Evolutionary conservation across 257 asterid species (phyloP), one percentile per base, ranked within the genome.

Genomic region (Nicotiana tomentosiformis): DNA sequence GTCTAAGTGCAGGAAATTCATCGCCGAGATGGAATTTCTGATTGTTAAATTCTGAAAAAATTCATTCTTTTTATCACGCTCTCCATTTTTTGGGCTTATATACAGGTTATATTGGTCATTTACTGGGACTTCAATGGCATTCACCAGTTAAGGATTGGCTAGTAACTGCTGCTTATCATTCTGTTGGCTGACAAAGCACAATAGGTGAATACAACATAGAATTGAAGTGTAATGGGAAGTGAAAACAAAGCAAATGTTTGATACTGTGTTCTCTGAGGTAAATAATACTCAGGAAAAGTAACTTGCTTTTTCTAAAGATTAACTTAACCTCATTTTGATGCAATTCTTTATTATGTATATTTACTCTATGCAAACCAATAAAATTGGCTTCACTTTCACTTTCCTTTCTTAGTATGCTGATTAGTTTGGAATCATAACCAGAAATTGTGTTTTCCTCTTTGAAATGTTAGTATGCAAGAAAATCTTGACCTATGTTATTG

Each of bases 11-110:
- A 7, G 93, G 88, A 55, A 93, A 88, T 83, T 87, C 98, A n/a
- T 96, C 99, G 83, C 98, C 97, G 1, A 94, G 91, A 86, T 95
- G 99, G 99, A 87, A 81, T 79, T 95, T 93, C 82, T 93, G 86
- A 85, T 49, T 15, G 29, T 51, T 8, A 51, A 51, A 51, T 51
- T 4, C 80, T 51, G 64, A 6, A 43, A 70, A 35, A 15, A 51
- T 2, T 76, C 80, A 4, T 51, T 74, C 46, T 76, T 76, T 74
- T 49, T 49, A 12, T 53, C 6, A 46, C 18, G 26, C 61, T 14
- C 62, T 74, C 61, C 39, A 1, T 74, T 74, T 43, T 72, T 72
- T 72, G 61, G 33, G 60, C 61, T 6, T 43, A 43, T 39, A 39
- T n/a, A 69, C 23, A 12, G 20, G 79, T 3, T 12, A 14, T 46